Evolutionary conservation across 2,329 filamentous ascomycete genomes (phyloP).

Genomic region (Nemania diffusa): DNA sequence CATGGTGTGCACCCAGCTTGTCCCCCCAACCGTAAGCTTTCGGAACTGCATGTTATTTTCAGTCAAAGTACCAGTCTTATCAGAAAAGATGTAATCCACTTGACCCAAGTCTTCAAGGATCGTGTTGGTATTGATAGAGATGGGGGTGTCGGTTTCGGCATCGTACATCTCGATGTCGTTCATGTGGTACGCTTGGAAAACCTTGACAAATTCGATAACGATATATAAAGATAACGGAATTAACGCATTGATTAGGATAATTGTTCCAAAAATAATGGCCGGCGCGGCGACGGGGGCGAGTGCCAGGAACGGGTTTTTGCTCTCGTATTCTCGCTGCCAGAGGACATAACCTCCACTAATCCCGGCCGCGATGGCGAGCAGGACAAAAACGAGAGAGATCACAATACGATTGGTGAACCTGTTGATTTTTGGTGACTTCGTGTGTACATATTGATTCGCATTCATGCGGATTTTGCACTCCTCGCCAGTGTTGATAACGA

Average conservation of each 20-base stretch:
- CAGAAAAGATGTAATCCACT: constrained; percentile 88
- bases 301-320: constrained; percentile 77
- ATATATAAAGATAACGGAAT: constrained; percentile 93
- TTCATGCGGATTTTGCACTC: constrained; percentile 96
- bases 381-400: constrained; percentile 81
- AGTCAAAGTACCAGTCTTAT: constrained; percentile 94
- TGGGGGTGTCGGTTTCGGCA: constrained; percentile 81
- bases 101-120: constrained; percentile 95
- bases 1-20: constrained; percentile 85
- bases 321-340: constrained; percentile 76
- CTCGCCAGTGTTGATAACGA: constrained; percentile 89
- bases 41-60: constrained; percentile 97
- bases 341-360: constrained; percentile 86
- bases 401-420: constrained; percentile 82
- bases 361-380: constrained; percentile 78
- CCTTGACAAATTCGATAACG: constrained; percentile 86
- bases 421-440: constrained; percentile 84
- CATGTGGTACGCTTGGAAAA: constrained; percentile 80
- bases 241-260: constrained; percentile 97
- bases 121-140: constrained; percentile 90
- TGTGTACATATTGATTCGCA: constrained; percentile 84
- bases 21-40: constrained; percentile 88
- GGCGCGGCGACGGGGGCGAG: constrained; percentile 76
- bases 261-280: constrained; percentile 85
- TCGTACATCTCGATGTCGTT: constrained; percentile 92